Base-by-base conservation (phyloP, 2,329 filamentous ascomycete species). In the Botryotinia calthae region DNA sequence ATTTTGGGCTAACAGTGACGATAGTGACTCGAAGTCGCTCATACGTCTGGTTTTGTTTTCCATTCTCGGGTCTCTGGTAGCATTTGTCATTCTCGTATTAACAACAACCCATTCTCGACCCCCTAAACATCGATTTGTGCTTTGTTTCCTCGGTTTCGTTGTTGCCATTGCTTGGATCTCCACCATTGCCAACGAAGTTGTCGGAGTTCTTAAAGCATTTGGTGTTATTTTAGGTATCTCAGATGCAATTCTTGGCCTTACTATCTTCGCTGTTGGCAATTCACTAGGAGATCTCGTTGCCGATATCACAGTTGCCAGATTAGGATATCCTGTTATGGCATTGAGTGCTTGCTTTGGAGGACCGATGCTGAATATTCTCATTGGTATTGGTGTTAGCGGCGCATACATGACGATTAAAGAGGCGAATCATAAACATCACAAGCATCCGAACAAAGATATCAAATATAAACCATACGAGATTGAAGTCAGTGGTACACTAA, bases 291-390 rank as follows among this genome's bases (percentile, higher is more conserved):
- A 99, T 79, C 86, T 99, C 25, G 94, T 99, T 16, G 95, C 96
- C 25, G 93, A 99, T 81, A 93, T 98, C 71, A 99, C 96, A 0
- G 93, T 99, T 54, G 96, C 96, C 6, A 89, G 93, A 48, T 88
- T 99, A 4, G 96, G 96, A 4, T 98, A 95, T 82, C 96, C 96
- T 0, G 94, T 99, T 75, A 99, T 99, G 96, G 96, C 96, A 56
- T 79, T 91, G 58, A 95, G 93, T 48, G 96, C 96, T 7, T 99
- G 96, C 81, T 98, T 99, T 81, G 96, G 96, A n/a, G 97, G 96
- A 0, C 96, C 96, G 0, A 95, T 99, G 94, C 88, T 99, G 58
- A 99, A 99, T 79, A 99, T 99, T 75, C 84, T 99, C 0, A 88
- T 99, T 6, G 96, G 96, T 0, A 95, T 99, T 70, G 96, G 96